These are phyloP conservation scores for Aegilops speltoides DNA, from an alignment of 176 grass and related monocot genomes.

Conservation along the genomic window DNA sequence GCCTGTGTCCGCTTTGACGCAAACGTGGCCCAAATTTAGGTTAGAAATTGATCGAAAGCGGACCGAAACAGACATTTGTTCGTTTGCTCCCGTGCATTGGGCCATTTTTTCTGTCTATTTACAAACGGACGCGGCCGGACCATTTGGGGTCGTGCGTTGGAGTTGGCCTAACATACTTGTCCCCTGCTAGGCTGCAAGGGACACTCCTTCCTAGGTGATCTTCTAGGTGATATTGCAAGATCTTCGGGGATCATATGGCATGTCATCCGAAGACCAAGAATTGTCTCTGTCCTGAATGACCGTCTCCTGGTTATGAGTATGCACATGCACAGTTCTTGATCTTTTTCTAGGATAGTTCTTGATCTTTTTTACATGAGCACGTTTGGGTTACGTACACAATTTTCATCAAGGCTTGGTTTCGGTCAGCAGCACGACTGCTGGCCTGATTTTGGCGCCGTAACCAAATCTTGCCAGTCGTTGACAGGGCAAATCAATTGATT, in stretches of 20 bases:
- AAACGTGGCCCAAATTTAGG: too few species aligned
- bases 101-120: too few species aligned
- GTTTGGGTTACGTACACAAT: not conserved
- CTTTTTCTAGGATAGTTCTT: not conserved
- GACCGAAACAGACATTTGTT: too few species aligned
- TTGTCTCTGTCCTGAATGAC: not conserved
- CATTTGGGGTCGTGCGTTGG: too few species aligned
- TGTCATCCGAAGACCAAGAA: conserved; percentile 20
- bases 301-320: not conserved
- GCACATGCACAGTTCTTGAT: not conserved
- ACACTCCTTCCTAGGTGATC: conserved; percentile 5
- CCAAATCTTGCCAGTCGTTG: not conserved
- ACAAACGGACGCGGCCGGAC: too few species aligned
- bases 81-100: too few species aligned
- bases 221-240: conserved; percentile 17
- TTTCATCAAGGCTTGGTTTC: not conserved
- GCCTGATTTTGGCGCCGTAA: not conserved
- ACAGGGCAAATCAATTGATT: not conserved
- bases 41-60: too few species aligned
- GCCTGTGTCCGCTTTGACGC: too few species aligned
- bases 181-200: not conserved
- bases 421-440: not conserved
- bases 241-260: conserved; percentile 29
- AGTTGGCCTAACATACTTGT: not conserved
- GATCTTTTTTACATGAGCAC: not conserved